These are phyloP conservation scores for Beverwykella pulmonaria DNA, from an alignment of 495 filamentous ascomycete genomes.

Conservation along the genomic window DNA sequence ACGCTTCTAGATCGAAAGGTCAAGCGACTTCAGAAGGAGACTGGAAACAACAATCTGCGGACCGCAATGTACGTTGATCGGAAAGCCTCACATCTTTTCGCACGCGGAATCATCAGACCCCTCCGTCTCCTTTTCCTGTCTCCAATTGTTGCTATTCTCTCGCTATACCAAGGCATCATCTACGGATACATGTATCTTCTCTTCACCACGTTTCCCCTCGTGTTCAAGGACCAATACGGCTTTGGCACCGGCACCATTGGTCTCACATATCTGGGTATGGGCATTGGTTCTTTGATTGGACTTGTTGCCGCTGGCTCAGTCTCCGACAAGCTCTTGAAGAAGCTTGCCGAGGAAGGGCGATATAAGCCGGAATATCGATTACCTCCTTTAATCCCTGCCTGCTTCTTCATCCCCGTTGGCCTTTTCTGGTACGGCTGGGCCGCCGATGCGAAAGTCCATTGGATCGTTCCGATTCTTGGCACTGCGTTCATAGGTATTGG, in stretches of 20 bases:
- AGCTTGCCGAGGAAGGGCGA: background rate
- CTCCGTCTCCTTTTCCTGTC: slow-evolving; percentile 23
- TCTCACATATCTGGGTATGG: slow-evolving; percentile 34
- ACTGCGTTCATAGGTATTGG: slow-evolving; percentile 39
- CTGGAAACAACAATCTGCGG: slow-evolving; percentile 46
- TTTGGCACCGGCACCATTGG: slow-evolving; percentile 20
- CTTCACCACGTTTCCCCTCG: slow-evolving; percentile 27
- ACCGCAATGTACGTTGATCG: slow-evolving; percentile 43
- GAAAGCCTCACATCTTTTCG: slow-evolving; percentile 35
- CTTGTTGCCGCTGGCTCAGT: background rate
- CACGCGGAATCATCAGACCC: slow-evolving; percentile 19
- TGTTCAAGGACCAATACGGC: slow-evolving; percentile 27
- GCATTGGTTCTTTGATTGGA: slow-evolving; percentile 40
- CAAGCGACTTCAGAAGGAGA: slow-evolving; percentile 40
- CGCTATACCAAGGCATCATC: slow-evolving; percentile 16
- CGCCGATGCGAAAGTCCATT: slow-evolving; percentile 34
- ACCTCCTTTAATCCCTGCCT: slow-evolving; percentile 20
- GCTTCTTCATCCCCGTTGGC: slow-evolving; percentile 17
- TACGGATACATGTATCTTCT: slow-evolving; percentile 32
- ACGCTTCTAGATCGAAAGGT: slow-evolving; percentile 59
- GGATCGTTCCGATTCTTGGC: slow-evolving; percentile 42
- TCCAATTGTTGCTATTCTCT: slow-evolving; percentile 27
- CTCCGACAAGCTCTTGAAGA: slow-evolving; percentile 20
- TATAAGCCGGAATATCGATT: slow-evolving; percentile 54
- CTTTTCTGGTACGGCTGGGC: slow-evolving; percentile 37